phyloP scores from a whole-genome alignment of 352 stramenopile species.

The Phytopythium cucurbitacearum region DNA sequence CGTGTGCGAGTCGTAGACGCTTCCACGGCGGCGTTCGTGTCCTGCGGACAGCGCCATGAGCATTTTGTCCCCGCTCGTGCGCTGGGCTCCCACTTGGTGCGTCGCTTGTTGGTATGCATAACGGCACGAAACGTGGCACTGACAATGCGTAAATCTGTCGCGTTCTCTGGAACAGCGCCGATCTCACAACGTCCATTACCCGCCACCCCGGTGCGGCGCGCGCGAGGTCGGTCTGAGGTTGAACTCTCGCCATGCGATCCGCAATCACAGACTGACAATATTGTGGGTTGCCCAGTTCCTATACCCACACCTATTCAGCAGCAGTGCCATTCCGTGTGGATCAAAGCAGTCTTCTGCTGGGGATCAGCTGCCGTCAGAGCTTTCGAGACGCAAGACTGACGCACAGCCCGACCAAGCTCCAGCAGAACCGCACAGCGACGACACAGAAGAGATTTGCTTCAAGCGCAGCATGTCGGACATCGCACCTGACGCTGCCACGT shows the following conservation, averaged over 20 bases:
- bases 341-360: conserved; percentile 13
- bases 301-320: conserved; percentile 8
- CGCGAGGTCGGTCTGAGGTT: conserved; percentile 3
- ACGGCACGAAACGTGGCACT: too few relatives aligned
- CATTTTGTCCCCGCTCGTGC: conserved; percentile 35
- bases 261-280: not conserved
- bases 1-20: conserved; percentile 44
- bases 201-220: not conserved
- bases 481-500: conserved; percentile 20
- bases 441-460: conserved; percentile 11
- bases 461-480: conserved; percentile 16
- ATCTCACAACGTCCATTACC: conserved; percentile 3
- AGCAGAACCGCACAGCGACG: not conserved
- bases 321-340: conserved; percentile 21
- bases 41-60: conserved; percentile 17
- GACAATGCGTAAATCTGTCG: not conserved
- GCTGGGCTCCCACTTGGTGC: conserved; percentile 42
- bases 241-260: not conserved
- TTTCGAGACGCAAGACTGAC: conserved; percentile 2
- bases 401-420: not conserved
- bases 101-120: not conserved
- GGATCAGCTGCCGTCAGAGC: too few relatives aligned
- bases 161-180: not conserved
- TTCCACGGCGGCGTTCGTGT: conserved; percentile 24
- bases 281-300: not conserved